Evolutionary conservation across 1,284 basidiomycete species (phyloP), one percentile per base, ranked within the genome.

Genomic region (Thecaphora frezii): DNA sequence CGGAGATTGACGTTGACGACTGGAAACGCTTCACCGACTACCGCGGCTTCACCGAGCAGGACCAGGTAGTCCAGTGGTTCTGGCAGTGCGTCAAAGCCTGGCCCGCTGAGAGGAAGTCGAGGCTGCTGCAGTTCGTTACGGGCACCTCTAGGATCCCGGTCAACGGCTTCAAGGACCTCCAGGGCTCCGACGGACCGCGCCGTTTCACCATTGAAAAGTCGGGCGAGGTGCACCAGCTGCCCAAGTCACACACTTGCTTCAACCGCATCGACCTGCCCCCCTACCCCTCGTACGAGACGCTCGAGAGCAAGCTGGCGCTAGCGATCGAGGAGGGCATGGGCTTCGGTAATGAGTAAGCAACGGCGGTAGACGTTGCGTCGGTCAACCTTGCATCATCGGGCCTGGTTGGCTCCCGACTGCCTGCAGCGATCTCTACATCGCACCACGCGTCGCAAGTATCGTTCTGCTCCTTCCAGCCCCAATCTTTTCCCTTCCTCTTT

Each of bases 151-250:
- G 94, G 70, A 92, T 98, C 54, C 96, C 96, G 5, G 96, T 98
- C 79, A 97, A 97, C 80, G 96, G 96, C 1, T 98, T 98, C 85
- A 97, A 97, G 81, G 96, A 98, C 75, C 83, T 99, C 25, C 94
- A 97, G 81, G 94, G 94, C 8, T 93, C 91, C 1, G 94, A 98
- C 79, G 94, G 94, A 1, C 94, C 96, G 9, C 53, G 73, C 14
- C 51, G 72, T 18, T 79, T 80, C 53, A 80, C 76, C 16, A 77
- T 79, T 33, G 77, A 79, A 54, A 79, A 77, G 63, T 62, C 66
- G 21, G 76, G 76, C 39, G 76, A 76, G 44, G 52, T 76, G 44
- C 70, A 73, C 51, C 71, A 73, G 51, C 62, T 78, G 46, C 76
- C 76, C 41, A 78, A 78, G 67, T 68, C 62, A 13, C 76, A 78